These are phyloP conservation scores for Diaporthe vexans DNA, from an alignment of 2,329 filamentous ascomycete species.

Conservation along the genomic window DNA sequence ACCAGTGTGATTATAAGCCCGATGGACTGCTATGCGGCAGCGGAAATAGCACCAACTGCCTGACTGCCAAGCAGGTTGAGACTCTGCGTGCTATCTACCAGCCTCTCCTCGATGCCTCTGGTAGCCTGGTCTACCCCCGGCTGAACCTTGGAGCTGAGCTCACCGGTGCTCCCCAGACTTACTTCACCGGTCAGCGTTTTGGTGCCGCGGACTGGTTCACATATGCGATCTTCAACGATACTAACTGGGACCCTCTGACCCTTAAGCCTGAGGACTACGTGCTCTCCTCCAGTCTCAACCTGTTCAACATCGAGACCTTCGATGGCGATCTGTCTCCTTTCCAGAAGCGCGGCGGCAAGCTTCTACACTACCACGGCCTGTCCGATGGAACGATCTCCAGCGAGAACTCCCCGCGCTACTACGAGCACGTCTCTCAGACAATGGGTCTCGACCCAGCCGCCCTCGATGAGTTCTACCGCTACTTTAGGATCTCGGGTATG, in stretches of 20 bases:
- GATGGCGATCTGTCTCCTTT: conserved; percentile 55
- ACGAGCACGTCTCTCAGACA: conserved; percentile 59
- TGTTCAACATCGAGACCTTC: conserved; percentile 45
- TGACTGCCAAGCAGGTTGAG: conserved; percentile 52
- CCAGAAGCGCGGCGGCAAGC: conserved; percentile 56
- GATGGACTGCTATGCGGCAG: conserved; percentile 50
- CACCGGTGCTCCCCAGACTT: conserved; percentile 51
- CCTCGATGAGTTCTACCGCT: conserved; percentile 62
- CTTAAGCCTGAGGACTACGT: conserved; percentile 55
- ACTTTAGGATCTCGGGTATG: conserved; percentile 67
- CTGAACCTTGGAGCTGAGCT: conserved; percentile 63
- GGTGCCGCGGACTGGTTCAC: conserved; percentile 62
- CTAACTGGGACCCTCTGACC: conserved; percentile 56
- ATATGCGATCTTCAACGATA: conserved; percentile 62
- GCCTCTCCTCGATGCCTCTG: conserved; percentile 51
- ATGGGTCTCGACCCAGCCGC: conserved; percentile 53
- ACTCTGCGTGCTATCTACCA: conserved; percentile 37
- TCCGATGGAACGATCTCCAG: conserved; percentile 60
- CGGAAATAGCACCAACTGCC: conserved; percentile 46
- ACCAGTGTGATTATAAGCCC: conserved; percentile 56
- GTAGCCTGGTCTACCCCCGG: conserved; percentile 62
- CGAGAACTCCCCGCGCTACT: conserved; percentile 61
- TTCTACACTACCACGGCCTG: conserved; percentile 61
- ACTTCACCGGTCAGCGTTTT: conserved; percentile 57
- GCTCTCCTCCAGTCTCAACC: conserved; percentile 42